Base-by-base conservation (phyloP, 2,329 filamentous ascomycete species). In the Neospermospora avenae region DNA sequence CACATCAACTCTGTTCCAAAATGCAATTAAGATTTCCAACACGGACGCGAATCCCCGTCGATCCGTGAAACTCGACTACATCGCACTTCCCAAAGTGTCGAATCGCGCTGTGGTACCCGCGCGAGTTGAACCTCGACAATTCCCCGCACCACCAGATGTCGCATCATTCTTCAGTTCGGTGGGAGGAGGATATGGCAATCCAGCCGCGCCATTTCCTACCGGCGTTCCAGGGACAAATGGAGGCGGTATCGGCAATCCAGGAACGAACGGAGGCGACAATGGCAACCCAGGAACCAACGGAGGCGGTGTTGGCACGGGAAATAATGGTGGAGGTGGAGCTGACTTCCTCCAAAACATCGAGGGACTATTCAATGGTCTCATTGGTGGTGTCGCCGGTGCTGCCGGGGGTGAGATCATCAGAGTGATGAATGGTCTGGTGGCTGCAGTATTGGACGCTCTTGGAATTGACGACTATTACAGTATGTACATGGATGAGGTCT, bases 391-490 rank as follows among this genome's bases (percentile, higher is more conserved):
- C 5, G 63, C 63, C 7, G 45, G 22, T 16, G 48, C 52, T 11
- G 54, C 44, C 1, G 63, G 58, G 0, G 22, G 59, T 16, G 59
- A 60, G 1, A 18, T 66, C 20, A 51, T 55, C 2, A 10, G 39
- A 1, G 39, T 62, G 3, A 48, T 58, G 3, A 63, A 66, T 39
- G 10, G 41, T 7, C 34, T 63, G 3, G 48, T 64, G 5, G 13
- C 51, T 20, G 57, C 58, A 24, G 55, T 64, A 4, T 13, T 54
- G 13, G 24, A 48, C 25, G 39, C 46, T 4, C 51, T 61, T 16
- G 64, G 60, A 13, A 62, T 66, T 25, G 57, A 66, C 7, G 42
- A 66, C 1, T 66, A 55, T 44, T 66, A 66, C 39, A 57, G 54
- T 13, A 13, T 66, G 3, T 66, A 66, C 34, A 51, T 63, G 58